Percentiles rank a stretch among this genome's conserved stretches.
phyloP scores from a whole-genome alignment of 2,329 filamentous ascomycete species.

The Pseudopithomyces chartarum region DNA sequence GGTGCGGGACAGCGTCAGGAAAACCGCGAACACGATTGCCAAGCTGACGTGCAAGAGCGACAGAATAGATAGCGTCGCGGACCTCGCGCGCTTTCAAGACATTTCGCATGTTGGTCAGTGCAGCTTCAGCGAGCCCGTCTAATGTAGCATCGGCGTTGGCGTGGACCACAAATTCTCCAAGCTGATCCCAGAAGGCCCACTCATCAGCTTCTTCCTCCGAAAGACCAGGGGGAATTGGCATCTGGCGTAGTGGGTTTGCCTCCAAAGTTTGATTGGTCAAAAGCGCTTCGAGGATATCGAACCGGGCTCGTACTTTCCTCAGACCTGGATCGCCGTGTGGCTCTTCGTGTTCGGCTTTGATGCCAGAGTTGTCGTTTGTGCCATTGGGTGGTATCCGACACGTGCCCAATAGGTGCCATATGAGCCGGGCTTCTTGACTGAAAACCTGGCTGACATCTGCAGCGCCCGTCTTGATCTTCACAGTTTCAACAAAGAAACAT shows the following conservation, averaged over 20 bases:
- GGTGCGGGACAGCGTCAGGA: slow-evolving; percentile 44
- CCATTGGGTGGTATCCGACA: slow-evolving; percentile 53
- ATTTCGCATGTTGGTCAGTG: slow-evolving; percentile 67
- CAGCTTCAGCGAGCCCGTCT: slow-evolving; percentile 66
- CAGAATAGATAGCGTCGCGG: slow-evolving; percentile 87
- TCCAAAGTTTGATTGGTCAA: slow-evolving; percentile 72
- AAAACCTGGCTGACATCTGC: slow-evolving; percentile 46
- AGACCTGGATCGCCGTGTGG: slow-evolving; percentile 61
- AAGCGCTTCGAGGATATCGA: slow-evolving; percentile 77
- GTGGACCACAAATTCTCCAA: slow-evolving; percentile 73
- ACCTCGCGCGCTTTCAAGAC: slow-evolving; percentile 83
- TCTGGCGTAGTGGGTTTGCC: slow-evolving; percentile 61
- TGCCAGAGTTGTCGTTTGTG: slow-evolving; percentile 48
- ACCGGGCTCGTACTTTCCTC: slow-evolving; percentile 68
- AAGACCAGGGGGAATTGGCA: slow-evolving; percentile 53
- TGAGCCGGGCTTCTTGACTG: slow-evolving; percentile 63
- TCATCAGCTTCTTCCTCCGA: slow-evolving; percentile 54
- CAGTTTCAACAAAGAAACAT: slow-evolving; percentile 39
- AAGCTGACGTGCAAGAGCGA: slow-evolving; percentile 78
- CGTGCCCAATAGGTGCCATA: slow-evolving; percentile 64
- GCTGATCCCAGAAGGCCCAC: slow-evolving; percentile 79
- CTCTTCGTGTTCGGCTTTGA: slow-evolving; percentile 38
- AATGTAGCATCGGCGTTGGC: slow-evolving; percentile 64
- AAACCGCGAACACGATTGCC: slow-evolving; percentile 62
- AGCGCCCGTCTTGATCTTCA: slow-evolving; percentile 31